Evolutionary conservation across 2,329 filamentous ascomycete species (phyloP).

Genomic region (Pyrenophora graminea): DNA sequence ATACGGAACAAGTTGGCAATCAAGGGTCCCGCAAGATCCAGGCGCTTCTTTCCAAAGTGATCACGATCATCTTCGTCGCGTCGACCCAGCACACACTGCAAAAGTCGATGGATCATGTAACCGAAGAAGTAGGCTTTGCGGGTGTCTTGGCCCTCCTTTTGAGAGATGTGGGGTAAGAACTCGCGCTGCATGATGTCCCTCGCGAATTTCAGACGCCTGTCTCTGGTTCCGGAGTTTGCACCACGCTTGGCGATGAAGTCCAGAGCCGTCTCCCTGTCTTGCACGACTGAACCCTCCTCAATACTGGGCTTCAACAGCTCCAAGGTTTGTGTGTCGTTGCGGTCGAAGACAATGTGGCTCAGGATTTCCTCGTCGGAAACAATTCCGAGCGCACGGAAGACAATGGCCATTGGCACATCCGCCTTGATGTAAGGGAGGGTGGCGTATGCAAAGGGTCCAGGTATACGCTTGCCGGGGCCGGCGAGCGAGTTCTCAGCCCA

Average conservation of each 20-base stretch:
- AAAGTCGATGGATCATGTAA: constrained; percentile 96
- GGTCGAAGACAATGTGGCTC: constrained; percentile 96
- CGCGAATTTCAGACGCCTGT: constrained; percentile 89
- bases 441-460: constrained; percentile 86
- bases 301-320: constrained; percentile 98
- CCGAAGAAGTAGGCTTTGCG: constrained; percentile 97
- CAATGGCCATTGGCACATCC: constrained; percentile 90
- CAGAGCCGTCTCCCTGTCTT: constrained; percentile 90
- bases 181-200: constrained; percentile 97
- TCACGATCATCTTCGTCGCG: constrained; percentile 96
- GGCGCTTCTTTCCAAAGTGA: constrained; percentile 97
- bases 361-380: constrained; percentile 98
- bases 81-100: constrained; percentile 90
- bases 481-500: constrained; percentile 82
- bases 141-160: constrained; percentile 91
- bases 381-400: constrained; percentile 92
- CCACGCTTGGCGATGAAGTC: constrained; percentile 96
- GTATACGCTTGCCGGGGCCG: constrained; percentile 72
- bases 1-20: constrained; percentile 95
- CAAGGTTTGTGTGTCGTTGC: constrained; percentile 93
- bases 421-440: constrained; percentile 92
- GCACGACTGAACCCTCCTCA: constrained; percentile 94
- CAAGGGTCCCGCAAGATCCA: constrained; percentile 91
- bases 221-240: constrained; percentile 72
- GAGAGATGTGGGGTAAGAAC: constrained; percentile 93